Evolutionary conservation across 2,329 filamentous ascomycete genomes (phyloP), one percentile per base, ranked within the genome.

Genomic region (Sphaerulina populicola): DNA sequence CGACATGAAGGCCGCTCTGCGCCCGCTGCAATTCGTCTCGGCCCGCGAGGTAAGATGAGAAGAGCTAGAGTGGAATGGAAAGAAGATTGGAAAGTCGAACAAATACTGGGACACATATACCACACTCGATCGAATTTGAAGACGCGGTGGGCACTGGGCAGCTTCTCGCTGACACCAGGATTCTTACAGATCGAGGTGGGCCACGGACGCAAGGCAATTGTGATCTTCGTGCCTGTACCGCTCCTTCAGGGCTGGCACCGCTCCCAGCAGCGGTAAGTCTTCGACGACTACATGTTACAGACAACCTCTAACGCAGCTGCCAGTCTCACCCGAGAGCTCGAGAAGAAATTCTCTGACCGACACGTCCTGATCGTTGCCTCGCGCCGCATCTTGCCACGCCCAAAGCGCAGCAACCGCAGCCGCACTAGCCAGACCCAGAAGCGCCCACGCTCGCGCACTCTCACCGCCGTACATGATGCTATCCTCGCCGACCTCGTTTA

Each of bases 331-430:
- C 93, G 93, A 78, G 93, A 98, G 83, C 90, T 98, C 72, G 93
- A 98, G 86, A 98, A 98, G 89, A 98, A 98, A 82, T 98, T 98
- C 88, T 97, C 93, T 63, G 93, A 98, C 83, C 93, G 93, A 77
- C 93, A 98, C 77, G 93, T 98, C 75, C 81, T 98, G 75, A 89
- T 98, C 83, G 86, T 98, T 69, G 93, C 93, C 68, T 94, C 91
- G 71, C 93, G 93, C 82, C 93, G 93, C 77, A 98, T 98, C 71
- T 83, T 98, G 59, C 91, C 93, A 74, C 89, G 90, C 75, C 93
- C 93, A 75, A 96, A 96, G 88, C 90, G 91, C 74, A 95, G 89
- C 74, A 88, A 85, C 80, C 90, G 89, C 79, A 88, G 86, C 66
- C 91, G 93, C 81, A 90, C 90, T 79, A 88, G 80, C 72, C 90